Conservation (phyloP, 352 stramenopile species). For the Phytopythium aichiense region DNA sequence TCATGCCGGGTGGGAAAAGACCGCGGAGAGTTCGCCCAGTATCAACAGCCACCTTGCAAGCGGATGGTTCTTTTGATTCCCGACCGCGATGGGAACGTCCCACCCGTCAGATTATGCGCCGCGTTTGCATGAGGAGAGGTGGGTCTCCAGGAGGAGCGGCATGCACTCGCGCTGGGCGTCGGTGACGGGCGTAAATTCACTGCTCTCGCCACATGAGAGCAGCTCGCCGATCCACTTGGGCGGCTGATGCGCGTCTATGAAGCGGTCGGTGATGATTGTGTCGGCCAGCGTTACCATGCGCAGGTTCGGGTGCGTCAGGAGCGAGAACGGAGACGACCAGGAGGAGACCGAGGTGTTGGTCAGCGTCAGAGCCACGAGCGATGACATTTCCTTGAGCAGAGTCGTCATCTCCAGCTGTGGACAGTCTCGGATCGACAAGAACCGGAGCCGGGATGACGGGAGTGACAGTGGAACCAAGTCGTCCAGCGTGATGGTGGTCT, state of each 20-base stretch:
- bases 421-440: constrained; percentile 4
- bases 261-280: not conserved
- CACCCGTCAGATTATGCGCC: not conserved
- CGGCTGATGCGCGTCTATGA: not conserved
- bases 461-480: not conserved
- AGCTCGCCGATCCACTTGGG: not conserved
- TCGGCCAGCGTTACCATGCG: constrained; percentile 1
- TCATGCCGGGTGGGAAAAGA: too few relatives aligned
- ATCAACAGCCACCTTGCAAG: too few relatives aligned
- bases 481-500: not conserved
- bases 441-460: not conserved
- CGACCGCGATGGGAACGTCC: too few relatives aligned
- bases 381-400: not conserved
- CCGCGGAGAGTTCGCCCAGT: too few relatives aligned
- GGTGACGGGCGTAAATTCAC: not conserved
- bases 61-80: too few relatives aligned
- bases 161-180: not conserved
- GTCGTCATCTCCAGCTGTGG: not conserved
- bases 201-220: not conserved
- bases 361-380: not conserved
- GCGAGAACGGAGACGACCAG: not conserved
- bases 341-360: not conserved
- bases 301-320: not conserved
- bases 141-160: not conserved
- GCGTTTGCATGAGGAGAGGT: not conserved